A percentile compares a stretch with the other conserved stretches of the same genome.
phyloP scores from a whole-genome alignment of 2,329 filamentous ascomycete species.

The Penicillium digitatum region DNA sequence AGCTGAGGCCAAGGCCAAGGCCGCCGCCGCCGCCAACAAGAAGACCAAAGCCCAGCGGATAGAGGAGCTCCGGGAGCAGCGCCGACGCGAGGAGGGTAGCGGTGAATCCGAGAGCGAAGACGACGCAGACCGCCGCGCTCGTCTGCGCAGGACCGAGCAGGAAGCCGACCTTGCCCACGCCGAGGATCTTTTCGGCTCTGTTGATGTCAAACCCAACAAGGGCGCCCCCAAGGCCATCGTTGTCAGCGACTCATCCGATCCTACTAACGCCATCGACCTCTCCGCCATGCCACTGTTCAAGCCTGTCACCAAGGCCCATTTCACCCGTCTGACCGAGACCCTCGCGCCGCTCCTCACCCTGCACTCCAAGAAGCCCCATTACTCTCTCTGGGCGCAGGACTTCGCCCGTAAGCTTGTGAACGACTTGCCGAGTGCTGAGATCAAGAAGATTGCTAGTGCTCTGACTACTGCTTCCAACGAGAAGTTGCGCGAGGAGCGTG shows the following conservation, averaged over 20 bases:
- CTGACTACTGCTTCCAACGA: constrained; percentile 92
- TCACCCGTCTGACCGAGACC: constrained; percentile 71
- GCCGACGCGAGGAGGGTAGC: constrained; percentile 55
- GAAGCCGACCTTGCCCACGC: constrained; percentile 86
- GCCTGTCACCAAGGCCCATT: constrained; percentile 80
- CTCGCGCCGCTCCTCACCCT: constrained; percentile 71
- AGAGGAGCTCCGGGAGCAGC: constrained; percentile 69
- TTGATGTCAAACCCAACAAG: constrained; percentile 64
- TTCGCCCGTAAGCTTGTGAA: constrained; percentile 82
- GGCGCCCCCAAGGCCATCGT: constrained; percentile 64
- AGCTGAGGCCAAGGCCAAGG: constrained; percentile 83
- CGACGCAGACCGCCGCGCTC: constrained; percentile 67
- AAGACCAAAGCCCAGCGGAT: constrained; percentile 85
- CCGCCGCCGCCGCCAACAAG: constrained; percentile 81
- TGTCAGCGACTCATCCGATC: constrained; percentile 63
- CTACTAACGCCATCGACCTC: constrained; percentile 76
- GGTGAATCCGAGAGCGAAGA: constrained; percentile 62
- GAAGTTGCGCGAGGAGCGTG: constrained; percentile 98
- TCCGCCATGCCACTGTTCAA: constrained; percentile 79
- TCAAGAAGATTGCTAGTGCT: constrained; percentile 88
- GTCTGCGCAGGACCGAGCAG: constrained; percentile 74
- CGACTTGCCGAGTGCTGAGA: constrained; percentile 84
- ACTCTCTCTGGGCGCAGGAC: constrained; percentile 83
- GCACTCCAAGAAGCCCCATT: constrained; percentile 84
- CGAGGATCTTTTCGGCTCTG: constrained; percentile 79